These are phyloP conservation scores for Stemphylium lycopersici DNA, from an alignment of 2,329 filamentous ascomycete genomes.

Conservation along the genomic window DNA sequence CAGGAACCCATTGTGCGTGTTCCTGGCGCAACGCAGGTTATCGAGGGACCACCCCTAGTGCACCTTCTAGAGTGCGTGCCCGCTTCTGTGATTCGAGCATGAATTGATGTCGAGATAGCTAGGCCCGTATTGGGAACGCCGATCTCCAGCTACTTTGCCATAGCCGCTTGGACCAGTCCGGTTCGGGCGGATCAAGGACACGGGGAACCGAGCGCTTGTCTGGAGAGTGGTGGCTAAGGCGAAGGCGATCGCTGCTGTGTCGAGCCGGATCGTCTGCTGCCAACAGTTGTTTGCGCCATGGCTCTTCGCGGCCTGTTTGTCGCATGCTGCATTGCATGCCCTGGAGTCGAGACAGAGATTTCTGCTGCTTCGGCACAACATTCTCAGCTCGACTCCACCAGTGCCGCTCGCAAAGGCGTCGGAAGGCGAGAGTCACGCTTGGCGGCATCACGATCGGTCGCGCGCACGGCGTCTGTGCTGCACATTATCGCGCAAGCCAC, in stretches of 20 bases:
- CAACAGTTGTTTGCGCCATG: conserved; percentile 33
- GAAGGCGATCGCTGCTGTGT: conserved; percentile 32
- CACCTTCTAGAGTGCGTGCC: conserved; percentile 16
- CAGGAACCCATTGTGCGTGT: conserved; percentile 30
- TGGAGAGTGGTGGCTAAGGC: conserved; percentile 28
- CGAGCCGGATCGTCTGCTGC: conserved; percentile 22
- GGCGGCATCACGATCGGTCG: conserved; percentile 41
- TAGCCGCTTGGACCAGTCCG: conserved; percentile 25
- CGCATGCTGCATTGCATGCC: no score
- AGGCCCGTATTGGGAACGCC: conserved; percentile 27
- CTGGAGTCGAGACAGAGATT: no score
- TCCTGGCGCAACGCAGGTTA: conserved; percentile 28
- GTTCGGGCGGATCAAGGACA: conserved; percentile 29
- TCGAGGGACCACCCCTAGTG: conserved; percentile 23
- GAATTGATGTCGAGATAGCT: conserved; percentile 13
- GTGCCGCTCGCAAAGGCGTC: background rate
- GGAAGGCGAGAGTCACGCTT: conserved; percentile 24
- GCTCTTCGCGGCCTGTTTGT: background rate
- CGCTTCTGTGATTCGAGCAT: conserved; percentile 32
- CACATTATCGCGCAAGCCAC: conserved; percentile 26
- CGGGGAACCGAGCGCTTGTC: conserved; percentile 32
- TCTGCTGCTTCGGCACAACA: background rate
- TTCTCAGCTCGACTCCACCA: background rate
- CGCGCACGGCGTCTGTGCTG: conserved; percentile 31
- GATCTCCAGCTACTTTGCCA: conserved; percentile 25